A percentile compares a stretch with the other conserved stretches of the same genome.
Conservation (phyloP, 129 eudicot species). For the Glebionis coronaria region DNA sequence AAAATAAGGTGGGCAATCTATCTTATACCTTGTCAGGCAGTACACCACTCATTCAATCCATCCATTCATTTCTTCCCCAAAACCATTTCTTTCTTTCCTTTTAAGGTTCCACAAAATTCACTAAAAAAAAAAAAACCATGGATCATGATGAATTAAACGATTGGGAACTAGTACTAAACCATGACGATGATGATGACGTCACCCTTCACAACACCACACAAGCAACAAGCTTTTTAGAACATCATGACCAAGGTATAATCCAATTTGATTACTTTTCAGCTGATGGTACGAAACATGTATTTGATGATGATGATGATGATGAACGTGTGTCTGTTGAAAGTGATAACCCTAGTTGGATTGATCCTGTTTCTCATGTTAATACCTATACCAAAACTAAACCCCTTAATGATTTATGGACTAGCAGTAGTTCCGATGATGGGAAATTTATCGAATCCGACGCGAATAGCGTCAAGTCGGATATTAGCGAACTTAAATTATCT, state of each 20-base stretch:
- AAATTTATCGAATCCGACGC: constrained; percentile 30
- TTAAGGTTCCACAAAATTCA: constrained; percentile 25
- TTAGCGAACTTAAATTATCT: background rate
- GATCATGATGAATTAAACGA: constrained; percentile 39
- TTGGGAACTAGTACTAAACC: constrained; percentile 62
- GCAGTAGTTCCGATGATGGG: constrained; percentile 41
- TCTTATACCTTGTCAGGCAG: constrained; percentile 26
- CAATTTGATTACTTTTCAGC: constrained; percentile 64
- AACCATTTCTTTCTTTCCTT: background rate
- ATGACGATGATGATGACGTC: constrained; percentile 36
- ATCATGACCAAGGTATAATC: constrained; percentile 43
- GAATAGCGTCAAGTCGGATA: constrained; percentile 23
- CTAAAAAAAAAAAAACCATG: constrained; percentile 34
- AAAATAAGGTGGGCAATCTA: constrained; percentile 26
- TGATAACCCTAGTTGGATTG: constrained; percentile 73
- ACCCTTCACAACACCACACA: constrained; percentile 5
- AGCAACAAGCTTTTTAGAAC: constrained; percentile 19
- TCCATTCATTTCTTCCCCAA: background rate
- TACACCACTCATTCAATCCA: constrained; percentile 27
- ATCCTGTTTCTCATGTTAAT: constrained; percentile 44
- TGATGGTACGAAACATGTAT: constrained; percentile 30
- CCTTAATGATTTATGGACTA: constrained; percentile 41
- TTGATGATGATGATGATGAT: constrained; percentile 16
- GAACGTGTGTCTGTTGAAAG: constrained; percentile 39
- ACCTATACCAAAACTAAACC: constrained; percentile 24